Percentiles rank a stretch among this genome's conserved stretches.
phyloP scores from a whole-genome alignment of 305 asterid species.

The Ajuga reptans region DNA sequence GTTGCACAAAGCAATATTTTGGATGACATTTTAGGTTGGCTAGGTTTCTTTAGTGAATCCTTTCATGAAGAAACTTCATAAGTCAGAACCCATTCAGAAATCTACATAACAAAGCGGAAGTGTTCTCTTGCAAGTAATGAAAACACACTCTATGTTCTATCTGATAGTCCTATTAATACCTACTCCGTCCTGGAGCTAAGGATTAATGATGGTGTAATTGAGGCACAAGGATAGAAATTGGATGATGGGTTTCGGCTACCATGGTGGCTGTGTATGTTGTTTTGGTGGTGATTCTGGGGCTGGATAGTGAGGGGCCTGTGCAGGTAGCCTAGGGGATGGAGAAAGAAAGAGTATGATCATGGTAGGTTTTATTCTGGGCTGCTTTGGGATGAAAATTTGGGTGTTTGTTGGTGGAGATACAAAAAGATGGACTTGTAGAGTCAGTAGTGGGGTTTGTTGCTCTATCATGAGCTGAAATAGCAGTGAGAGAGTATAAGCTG shows the following conservation, averaged over 20 bases:
- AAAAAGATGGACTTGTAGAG: slow-evolving; percentile 1
- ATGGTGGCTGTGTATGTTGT: not conserved
- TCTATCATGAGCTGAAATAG: not conserved
- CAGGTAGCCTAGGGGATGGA: slow-evolving; percentile 5
- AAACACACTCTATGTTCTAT: not conserved
- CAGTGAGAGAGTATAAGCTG: not conserved
- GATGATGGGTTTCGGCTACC: not conserved
- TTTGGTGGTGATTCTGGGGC: not conserved
- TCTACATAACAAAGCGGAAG: not conserved
- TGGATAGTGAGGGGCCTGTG: not conserved
- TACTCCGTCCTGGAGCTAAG: not conserved
- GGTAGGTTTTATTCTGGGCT: not conserved
- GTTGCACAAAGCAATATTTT: not conserved
- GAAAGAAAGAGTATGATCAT: not conserved
- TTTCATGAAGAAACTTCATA: not conserved
- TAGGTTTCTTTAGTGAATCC: not conserved
- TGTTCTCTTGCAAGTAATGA: not conserved
- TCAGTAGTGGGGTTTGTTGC: not conserved
- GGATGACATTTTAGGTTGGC: not conserved
- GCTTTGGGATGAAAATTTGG: not conserved
- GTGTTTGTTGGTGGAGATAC: not conserved
- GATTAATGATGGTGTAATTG: not conserved
- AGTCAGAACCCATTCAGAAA: not conserved
- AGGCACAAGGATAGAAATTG: not conserved
- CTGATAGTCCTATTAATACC: not conserved